These are phyloP conservation scores for Xerocomus tenax DNA, from an alignment of 1,284 basidiomycete species.

Conservation along the genomic window DNA sequence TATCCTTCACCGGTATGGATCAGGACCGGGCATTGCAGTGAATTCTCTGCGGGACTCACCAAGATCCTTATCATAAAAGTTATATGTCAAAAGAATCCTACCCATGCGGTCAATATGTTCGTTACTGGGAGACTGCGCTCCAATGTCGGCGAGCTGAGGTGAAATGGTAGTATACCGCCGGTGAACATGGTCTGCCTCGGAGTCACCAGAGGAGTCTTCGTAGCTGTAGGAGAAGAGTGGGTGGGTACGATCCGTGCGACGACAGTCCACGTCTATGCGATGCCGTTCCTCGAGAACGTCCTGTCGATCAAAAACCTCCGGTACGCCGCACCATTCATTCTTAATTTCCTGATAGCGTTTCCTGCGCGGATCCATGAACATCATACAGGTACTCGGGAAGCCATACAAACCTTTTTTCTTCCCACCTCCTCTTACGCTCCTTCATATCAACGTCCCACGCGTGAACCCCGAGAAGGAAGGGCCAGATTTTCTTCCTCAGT, in stretches of 20 bases:
- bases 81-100: slow-evolving; percentile 84
- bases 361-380: slow-evolving; percentile 34
- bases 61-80: slow-evolving; percentile 81
- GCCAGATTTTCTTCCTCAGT: slow-evolving; percentile 74
- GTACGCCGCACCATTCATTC: slow-evolving; percentile 71
- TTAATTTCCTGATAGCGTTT: slow-evolving; percentile 63
- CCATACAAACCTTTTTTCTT: slow-evolving; percentile 52
- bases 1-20: slow-evolving; percentile 48
- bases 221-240: slow-evolving; percentile 64
- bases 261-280: slow-evolving; percentile 90
- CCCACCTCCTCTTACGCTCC: slow-evolving; percentile 51
- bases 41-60: slow-evolving; percentile 44
- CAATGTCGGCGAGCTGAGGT: slow-evolving; percentile 60
- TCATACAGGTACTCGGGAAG: slow-evolving; percentile 3
- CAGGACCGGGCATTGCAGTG: slow-evolving; percentile 12
- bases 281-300: slow-evolving; percentile 82
- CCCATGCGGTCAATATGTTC: slow-evolving; percentile 76
- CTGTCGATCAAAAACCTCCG: slow-evolving; percentile 69
- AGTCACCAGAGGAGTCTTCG: slow-evolving; percentile 25
- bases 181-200: slow-evolving; percentile 45
- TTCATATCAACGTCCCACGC: slow-evolving; percentile 63
- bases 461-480: slow-evolving; percentile 78
- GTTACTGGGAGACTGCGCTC: slow-evolving; percentile 78
- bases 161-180: slow-evolving; percentile 61
- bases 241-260: slow-evolving; percentile 91